Evolutionary conservation across 73 alveolate genomes (phyloP), one percentile per base, ranked within the genome.

Genomic region (Stentor coeruleus): DNA sequence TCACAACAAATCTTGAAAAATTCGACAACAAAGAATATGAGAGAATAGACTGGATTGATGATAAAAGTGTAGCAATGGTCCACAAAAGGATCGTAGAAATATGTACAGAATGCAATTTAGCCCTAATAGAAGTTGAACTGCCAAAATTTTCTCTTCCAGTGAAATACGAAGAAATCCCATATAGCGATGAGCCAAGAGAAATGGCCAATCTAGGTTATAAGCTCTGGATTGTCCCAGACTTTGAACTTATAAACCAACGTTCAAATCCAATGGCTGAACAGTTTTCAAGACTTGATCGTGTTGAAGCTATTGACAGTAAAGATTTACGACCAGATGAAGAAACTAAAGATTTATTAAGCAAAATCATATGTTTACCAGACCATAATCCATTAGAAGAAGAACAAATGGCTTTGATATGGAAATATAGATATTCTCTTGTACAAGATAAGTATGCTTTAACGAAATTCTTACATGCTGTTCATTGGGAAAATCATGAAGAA

Each of bases 401-500:
- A 77, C 87, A 91, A 41, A 76, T 88, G 39, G 88, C 86, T 15
- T 72, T 91, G 30, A 88, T 95, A 37, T 95, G 98, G 97, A 93
- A 86, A 74, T 93, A 82, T 84, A 83, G 99, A 84, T 97, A 96
- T 88, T 95, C 95, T 74, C 84, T 94, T 59, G 89, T 93, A 75
- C 87, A 93, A 77, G 90, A 96, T 81, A 89, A 95, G 84, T 87
- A 91, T 74, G 99, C 99, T 3, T 86, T 97, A 38, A 93, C 97
- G 15, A 93, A 95, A 82, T 92, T 95, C 59, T 86, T 97, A 59
- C 88, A 87, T 66, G 92, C 98, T n/a, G 93, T 91, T 14, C 91
- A 93, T 60, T 97, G 99, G 99, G 88, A 95, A 36, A 96, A 93
- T 35, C 92, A 89, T 85, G 94, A 93, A 85, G 98, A 93, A 90